phyloP scores from a whole-genome alignment of 768 basidiomycete genomes.

The Lepiota subincarnata region DNA sequence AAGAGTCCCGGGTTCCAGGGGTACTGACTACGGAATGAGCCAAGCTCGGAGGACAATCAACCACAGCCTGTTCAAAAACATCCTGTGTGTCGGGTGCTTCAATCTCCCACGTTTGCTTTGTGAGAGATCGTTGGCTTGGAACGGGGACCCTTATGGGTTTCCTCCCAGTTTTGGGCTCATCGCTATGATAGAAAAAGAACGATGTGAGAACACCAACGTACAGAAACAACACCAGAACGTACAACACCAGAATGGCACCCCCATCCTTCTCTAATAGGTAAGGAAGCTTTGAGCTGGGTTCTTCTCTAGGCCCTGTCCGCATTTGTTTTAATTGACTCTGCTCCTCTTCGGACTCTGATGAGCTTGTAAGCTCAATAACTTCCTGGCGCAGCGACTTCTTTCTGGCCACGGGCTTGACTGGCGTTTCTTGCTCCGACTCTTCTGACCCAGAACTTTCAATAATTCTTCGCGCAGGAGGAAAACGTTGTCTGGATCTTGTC shows the following conservation, averaged over 20 bases:
- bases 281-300: not conserved
- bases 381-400: slow-evolving; percentile 18
- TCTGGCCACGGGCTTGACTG: slow-evolving; percentile 20
- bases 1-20: not conserved
- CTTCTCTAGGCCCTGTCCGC: not conserved
- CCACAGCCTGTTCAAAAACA: not conserved
- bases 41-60: not conserved
- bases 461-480: slow-evolving; percentile 23
- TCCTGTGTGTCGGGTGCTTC: slow-evolving; percentile 15
- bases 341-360: not conserved
- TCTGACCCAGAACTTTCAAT: slow-evolving; percentile 33
- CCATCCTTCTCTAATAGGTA: slow-evolving; percentile 17
- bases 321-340: not conserved
- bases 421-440: slow-evolving; percentile 20
- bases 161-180: slow-evolving; percentile 47
- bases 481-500: not conserved
- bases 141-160: slow-evolving; percentile 34
- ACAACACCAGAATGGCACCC: slow-evolving; percentile 31
- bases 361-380: slow-evolving; percentile 2
- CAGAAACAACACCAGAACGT: slow-evolving; percentile 7
- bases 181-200: slow-evolving; percentile 17
- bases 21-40: not conserved
- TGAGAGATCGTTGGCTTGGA: not conserved
- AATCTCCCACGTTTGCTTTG: not conserved
- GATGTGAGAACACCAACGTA: not conserved